Evolutionary conservation across 1,139 yeast genomes (phyloP), one percentile per base, ranked within the genome.

Genomic region (Candida labiduridarum): DNA sequence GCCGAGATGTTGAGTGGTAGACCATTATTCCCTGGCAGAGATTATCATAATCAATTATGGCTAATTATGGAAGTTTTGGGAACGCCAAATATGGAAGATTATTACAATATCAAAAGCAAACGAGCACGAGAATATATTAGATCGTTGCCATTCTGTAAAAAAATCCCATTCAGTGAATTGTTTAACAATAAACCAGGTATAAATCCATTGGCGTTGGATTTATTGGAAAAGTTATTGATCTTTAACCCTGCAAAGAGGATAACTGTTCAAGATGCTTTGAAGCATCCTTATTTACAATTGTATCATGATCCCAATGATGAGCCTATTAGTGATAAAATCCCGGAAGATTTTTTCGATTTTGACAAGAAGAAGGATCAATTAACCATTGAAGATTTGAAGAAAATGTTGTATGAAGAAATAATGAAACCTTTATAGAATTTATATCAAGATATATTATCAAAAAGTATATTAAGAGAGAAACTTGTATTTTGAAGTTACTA

Each of bases 11-110:
- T 84, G 34, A 72, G 79, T 1, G 82, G 87, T 1, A 70, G 71
- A 53, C 91, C 96, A 0, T 66, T 90, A 44, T 89, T 89, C 62
- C 95, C 96, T 0, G 97, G 96, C 0, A 78, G 83, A 45, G 91
- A 86, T 63, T 86, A 84, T 63, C 82, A 82, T 56, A 80, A 84
- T 61, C 94, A 87, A 60, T 65, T 87, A 52, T 73, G 82, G 61
- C 64, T 84, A 39, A 85, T 86, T 14, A 75, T 86, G 51, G 82
- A 83, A 50, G 65, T 83, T 1, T 65, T 86, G 45, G 94, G 94
- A 0, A 82, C 89, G 0, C 94, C 92, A 1, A 65, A 71, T 14
- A 76, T 72, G 48, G 82, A 78, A 19, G 89, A 85, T 59, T 76
- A 81, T 53, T 71, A 73, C 41, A 73, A 78, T 22, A 81, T 86